Evolutionary conservation across 805 yeast genomes (phyloP), one percentile per base, ranked within the genome.

Genomic region (Suhomyces vadensis): DNA sequence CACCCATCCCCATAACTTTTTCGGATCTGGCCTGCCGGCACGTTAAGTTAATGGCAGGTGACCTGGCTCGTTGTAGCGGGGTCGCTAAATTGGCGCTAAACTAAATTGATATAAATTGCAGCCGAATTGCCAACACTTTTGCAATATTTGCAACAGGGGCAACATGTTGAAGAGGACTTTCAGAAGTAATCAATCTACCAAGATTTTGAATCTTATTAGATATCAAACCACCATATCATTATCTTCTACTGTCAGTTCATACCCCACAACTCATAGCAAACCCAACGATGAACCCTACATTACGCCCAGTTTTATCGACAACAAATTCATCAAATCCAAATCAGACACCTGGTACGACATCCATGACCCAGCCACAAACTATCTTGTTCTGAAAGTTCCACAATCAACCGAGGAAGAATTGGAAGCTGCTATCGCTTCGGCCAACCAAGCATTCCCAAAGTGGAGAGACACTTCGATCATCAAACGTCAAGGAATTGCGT

Each of bases 291-390:
- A 68, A 54, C 78, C 79, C 2, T 77, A 77, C 51, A 39, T 72
- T 41, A 78, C 82, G 3, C 82, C 82, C 11, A 60, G 71, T 33
- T 78, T 78, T 56, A 54, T 68, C 67, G 65, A 81, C 57, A 81
- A 81, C 58, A 48, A 78, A 62, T 68, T 77, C 44, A 64, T 76
- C 48, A 69, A 73, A 50, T 73, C 81, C 20, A 73, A 71, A 40
- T 66, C 86, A 6, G 54, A 66, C 10, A 71, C 72, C 49, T 75
- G 89, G 89, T 81, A 75, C 55, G 88, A 83, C 49, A 74, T 85
- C 43, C 81, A 74, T 61, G 92, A 85, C 60, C 92, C 92, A 17
- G 86, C 91, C 46, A 85, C 92, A 43, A 77, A 83, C 63, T 58
- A 69, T 51, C 78, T 83, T 37, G 81, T 85, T 31, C 73, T 85